These are phyloP conservation scores for Galium porrigens DNA, from an alignment of 305 asterid genomes.

Conservation along the genomic window DNA sequence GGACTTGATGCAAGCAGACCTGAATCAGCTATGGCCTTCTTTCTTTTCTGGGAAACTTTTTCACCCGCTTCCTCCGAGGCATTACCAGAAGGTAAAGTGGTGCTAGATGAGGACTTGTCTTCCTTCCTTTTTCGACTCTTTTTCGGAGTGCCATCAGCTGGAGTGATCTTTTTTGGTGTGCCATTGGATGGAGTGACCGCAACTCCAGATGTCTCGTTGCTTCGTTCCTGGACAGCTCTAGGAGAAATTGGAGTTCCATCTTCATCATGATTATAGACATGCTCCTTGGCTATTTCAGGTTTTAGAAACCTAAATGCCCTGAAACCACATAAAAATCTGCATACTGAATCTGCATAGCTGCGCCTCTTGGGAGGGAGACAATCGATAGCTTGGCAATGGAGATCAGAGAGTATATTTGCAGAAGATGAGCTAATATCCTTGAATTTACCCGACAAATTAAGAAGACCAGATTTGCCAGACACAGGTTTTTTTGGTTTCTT, in stretches of 20 bases:
- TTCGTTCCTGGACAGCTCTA: conserved; percentile 1
- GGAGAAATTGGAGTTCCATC: conserved; percentile 14
- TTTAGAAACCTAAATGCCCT: conserved; percentile 37
- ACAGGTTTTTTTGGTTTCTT: conserved; percentile 19
- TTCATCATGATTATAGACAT: conserved; percentile 15
- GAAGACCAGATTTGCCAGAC: conserved; percentile 21
- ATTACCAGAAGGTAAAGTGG: conserved; percentile 13
- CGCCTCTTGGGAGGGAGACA: conserved; percentile 24
- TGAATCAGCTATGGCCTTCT: conserved; percentile 20
- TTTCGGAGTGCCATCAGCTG: conserved; percentile 13
- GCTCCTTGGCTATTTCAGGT: conserved; percentile 21
- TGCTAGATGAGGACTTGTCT: conserved; percentile 16
- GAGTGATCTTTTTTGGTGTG: neutral
- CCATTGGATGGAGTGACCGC: conserved; percentile 10
- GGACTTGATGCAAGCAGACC: conserved; percentile 17
- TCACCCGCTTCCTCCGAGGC: conserved; percentile 17
- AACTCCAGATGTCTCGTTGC: conserved; percentile 1
- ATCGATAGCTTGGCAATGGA: conserved; percentile 32
- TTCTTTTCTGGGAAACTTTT: conserved; percentile 19
- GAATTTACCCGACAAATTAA: conserved; percentile 17
- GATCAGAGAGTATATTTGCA: conserved; percentile 40
- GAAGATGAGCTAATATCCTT: conserved; percentile 30
- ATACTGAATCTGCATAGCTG: conserved; percentile 33
- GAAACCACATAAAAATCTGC: conserved; percentile 35
- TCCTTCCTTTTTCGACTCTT: conserved; percentile 24